Base-by-base conservation (phyloP, 768 basidiomycete species). In the Pleurotus ostreatus region DNA sequence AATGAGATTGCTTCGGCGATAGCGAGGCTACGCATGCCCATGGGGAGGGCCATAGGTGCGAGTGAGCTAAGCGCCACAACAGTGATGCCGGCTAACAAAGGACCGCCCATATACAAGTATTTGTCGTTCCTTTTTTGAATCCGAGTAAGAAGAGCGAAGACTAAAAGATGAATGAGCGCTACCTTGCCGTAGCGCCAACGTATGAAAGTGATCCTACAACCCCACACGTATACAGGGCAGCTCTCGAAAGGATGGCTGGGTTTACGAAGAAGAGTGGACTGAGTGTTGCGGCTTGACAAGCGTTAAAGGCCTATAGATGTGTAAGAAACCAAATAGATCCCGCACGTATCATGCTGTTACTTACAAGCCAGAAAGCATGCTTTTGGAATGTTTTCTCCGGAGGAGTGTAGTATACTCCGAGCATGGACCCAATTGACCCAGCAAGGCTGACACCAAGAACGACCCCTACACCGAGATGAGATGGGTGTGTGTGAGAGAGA, bases 191-290 rank as follows among this genome's bases (percentile, higher is more conserved):
- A 3, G 92, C 92, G 18, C 93, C 93, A 20, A 96, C 79, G 66
- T 92, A 96, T 11, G 86, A 86, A 23, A 95, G 80, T 2, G 89
- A 83, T 3, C 91, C 92, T n/a, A 93, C 89, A 2, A 91, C 82
- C 23, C 92, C 92, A 38, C 84, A 80, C 0, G 93, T 94, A 71
- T 96, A 96, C 2, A 96, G 74, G 4, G 91, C 93, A 7, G 93
- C 93, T 26, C 93, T 84, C 15, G 88, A 87, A 49, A 96, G 79
- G 60, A 95, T 80, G 11, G 89, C 91, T 2, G 93, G 93, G 64
- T 78, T 86, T 46, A 94, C 70, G 79, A 95, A 94, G 74, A 92
- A 93, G n/a, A 96, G 68, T 2, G 93, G 93, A 59, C 88, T 89
- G 41, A 96, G 76, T 2, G 89, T 91, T 5, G 90, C 88, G 5